Evolutionary conservation across 2,329 filamentous ascomycete species (phyloP), one percentile per base, ranked within the genome.

Genomic region (Akanthomyces uredinophilus): DNA sequence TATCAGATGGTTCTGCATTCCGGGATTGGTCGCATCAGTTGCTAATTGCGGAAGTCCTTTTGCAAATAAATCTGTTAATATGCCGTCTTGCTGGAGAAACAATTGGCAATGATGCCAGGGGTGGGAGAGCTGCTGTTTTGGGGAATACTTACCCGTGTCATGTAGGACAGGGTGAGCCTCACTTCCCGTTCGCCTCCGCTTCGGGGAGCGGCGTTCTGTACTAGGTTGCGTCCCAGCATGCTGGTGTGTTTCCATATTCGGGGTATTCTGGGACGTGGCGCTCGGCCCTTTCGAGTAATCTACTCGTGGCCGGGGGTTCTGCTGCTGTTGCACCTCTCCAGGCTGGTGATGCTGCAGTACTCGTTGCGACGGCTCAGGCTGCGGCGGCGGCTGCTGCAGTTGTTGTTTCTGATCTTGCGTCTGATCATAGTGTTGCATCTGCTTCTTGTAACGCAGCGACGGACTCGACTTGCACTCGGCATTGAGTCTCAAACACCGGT

Each of bases 381-480:
- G 69, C 32, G 24, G 46, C 7, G 8, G 20, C 14, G 41, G 29
- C 16, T 37, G 43, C 4, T 51, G 22, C 24, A 29, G 46, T 20
- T 27, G 29, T 11, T 61, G 60, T 29, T 61, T 16, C 18, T 61
- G 49, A 18, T 63, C 54, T 18, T 32, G 47, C 18, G 11, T n/a
- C 11, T 56, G 44, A 16, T 62, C 51, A 13, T 55, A 14, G 10
- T 72, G 68, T 10, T 60, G 47, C 4, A 51, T n/a, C 60, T 73
- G 70, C 67, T 75, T 76, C 67, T 70, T 71, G 67, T 75, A 73
- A 10, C 72, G 68, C 46, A 77, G 66, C 6, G 77, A 80, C 3
- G 76, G 77, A 64, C 77, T 80, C 32, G 73, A 79, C 64, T 73
- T 79, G 72, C 78, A 80, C 64, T 75, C 71, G 4, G 74, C 71